Conservation (phyloP, 139 green algal genomes). For the Ulvella scutata region DNA sequence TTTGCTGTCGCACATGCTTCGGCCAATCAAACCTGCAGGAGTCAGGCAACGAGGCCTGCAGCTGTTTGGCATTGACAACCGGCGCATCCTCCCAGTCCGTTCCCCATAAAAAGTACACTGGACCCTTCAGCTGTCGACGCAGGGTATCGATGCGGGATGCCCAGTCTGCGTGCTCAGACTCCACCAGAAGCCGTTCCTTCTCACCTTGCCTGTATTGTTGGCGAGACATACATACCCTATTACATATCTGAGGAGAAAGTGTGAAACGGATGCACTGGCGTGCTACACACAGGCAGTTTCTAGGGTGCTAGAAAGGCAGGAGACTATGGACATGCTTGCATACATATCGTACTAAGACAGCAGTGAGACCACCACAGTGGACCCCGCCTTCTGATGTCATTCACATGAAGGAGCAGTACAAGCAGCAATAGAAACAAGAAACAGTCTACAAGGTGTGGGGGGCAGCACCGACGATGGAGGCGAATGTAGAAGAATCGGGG, state of each 20-base stretch:
- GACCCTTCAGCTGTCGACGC: conserved; percentile 6
- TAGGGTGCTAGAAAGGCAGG: too few relatives aligned
- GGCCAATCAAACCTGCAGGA: neutral
- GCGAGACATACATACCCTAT: too few relatives aligned
- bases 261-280: too few relatives aligned
- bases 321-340: too few relatives aligned
- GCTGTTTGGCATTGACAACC: conserved; percentile 7
- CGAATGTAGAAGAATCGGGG: conserved; percentile 17
- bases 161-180: conserved; percentile 8
- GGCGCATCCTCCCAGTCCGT: conserved; percentile 22
- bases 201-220: neutral
- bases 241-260: too few relatives aligned
- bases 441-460: too few relatives aligned
- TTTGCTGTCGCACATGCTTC: neutral
- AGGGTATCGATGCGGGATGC: conserved; percentile 4
- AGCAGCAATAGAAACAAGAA: too few relatives aligned
- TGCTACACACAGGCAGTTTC: too few relatives aligned
- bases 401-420: too few relatives aligned
- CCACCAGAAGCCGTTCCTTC: neutral
- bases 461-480: conserved; percentile 18
- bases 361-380: too few relatives aligned
- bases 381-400: too few relatives aligned
- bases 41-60: neutral
- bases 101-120: conserved; percentile 21
- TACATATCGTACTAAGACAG: too few relatives aligned